Conservation (phyloP, 1,284 basidiomycete species). For the Blastosporella zonata region DNA sequence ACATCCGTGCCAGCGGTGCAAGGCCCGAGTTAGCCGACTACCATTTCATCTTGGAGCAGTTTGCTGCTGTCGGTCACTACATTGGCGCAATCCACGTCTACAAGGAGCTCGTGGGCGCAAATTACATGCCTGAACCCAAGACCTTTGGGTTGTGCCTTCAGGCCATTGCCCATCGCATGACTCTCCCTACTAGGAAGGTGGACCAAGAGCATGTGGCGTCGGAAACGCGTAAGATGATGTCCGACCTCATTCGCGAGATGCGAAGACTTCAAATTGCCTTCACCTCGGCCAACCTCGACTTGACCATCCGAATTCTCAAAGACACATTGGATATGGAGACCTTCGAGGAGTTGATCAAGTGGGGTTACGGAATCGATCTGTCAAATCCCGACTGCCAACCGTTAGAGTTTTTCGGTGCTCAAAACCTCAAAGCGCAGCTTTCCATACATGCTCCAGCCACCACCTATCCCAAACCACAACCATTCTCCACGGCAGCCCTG, state of each 20-base stretch:
- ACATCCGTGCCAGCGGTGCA: conserved; percentile 55
- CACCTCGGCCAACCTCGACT: conserved; percentile 58
- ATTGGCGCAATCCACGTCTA: conserved; percentile 57
- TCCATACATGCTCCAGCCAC: conserved; percentile 11
- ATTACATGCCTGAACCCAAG: conserved; percentile 43
- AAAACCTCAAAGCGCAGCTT: conserved; percentile 17
- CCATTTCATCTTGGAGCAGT: conserved; percentile 68
- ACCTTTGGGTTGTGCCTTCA: conserved; percentile 66
- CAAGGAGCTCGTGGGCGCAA: conserved; percentile 48
- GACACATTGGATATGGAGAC: conserved; percentile 51
- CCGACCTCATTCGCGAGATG: conserved; percentile 59
- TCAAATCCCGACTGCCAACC: conserved; percentile 64
- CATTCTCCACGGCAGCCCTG: conserved; percentile 63
- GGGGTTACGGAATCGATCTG: conserved; percentile 72
- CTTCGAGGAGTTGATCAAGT: conserved; percentile 57
- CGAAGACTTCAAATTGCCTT: conserved; percentile 41
- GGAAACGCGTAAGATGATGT: conserved; percentile 45
- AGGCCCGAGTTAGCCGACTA: conserved; percentile 62
- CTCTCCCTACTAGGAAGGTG: conserved; percentile 46
- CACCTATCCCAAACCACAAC: conserved; percentile 32
- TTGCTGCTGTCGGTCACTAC: conserved; percentile 68
- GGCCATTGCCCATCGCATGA: conserved; percentile 62
- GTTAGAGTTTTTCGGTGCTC: conserved; percentile 38
- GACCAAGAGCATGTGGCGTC: conserved; percentile 32
- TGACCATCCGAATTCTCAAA: conserved; percentile 64